Evolutionary conservation across 2,329 filamentous ascomycete species (phyloP), one percentile per base, ranked within the genome.

Genomic region (Capronia epimyces): DNA sequence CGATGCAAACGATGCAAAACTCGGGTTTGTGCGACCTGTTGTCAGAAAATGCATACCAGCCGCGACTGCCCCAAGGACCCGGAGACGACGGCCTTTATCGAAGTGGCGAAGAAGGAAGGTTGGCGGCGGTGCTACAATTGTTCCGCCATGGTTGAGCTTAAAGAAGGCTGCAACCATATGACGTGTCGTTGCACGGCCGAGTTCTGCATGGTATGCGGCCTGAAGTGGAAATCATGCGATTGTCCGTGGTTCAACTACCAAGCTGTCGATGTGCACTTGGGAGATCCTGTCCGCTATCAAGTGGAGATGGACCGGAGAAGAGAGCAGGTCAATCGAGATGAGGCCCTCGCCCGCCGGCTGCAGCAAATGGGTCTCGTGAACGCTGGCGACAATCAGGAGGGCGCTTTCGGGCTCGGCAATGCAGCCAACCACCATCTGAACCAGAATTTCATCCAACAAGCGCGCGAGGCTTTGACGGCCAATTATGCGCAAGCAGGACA

Each of bases 151-250:
- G 85, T 94, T 39, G 86, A 94, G 66, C 71, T 89, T 43, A 84
- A 84, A 60, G 86, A 91, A 66, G 88, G 88, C 39, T 89, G 86
- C 68, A 90, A 91, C 69, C 89, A 91, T 65, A 91, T 94, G 81
- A 89, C 82, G 22, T 95, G 89, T 66, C 86, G 82, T 49, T 95
- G 89, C 63, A 84, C 80, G 47, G 87, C 87, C 22, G 80, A 94
- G 61, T 94, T 94, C 63, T 95, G 89, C 70, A 89, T 93, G 80
- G 77, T 87, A 21, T 95, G 89, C 64, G 89, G 86, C 18, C 65
- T 74, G 25, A 86, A 86, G 61, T 94, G 89, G 88, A 91, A 88
- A 69, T 82, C 76, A 1, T 95, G 89, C 64, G 81, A 86, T 46
- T 95, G 89, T 59, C 84, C 86, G 0, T 87, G 83, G 81, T 89